Evolutionary conservation across 2,329 filamentous ascomycete species (phyloP).

Genomic region (Hansfordia pulvinata): DNA sequence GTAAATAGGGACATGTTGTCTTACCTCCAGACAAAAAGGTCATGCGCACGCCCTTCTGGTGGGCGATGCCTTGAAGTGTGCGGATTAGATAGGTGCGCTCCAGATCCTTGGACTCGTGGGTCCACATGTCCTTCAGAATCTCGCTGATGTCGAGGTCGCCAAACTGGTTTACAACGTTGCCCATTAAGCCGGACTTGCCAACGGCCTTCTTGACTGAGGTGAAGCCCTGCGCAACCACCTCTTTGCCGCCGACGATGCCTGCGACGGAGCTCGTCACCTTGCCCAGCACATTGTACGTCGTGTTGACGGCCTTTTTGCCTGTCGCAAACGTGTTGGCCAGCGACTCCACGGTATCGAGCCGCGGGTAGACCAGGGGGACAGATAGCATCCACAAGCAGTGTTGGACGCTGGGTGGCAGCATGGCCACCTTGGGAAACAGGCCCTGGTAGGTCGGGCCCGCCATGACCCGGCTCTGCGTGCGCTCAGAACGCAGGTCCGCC

Average conservation of each 20-base stretch:
- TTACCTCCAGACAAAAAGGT: constrained; percentile 84
- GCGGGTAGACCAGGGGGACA: constrained; percentile 80
- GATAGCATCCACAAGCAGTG: constrained; percentile 96
- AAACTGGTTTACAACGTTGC: constrained; percentile 87
- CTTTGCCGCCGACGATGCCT: constrained; percentile 88
- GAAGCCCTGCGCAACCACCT: constrained; percentile 84
- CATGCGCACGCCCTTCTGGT: constrained; percentile 92
- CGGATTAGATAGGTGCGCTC: constrained; percentile 94
- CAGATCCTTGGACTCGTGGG: constrained; percentile 92
- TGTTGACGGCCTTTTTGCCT: constrained; percentile 92
- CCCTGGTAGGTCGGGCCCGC: constrained; percentile 95
- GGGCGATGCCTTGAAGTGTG: constrained; percentile 86
- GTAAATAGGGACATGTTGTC: constrained; percentile 10
- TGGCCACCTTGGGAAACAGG: constrained; percentile 88
- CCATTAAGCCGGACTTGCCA: constrained; percentile 91
- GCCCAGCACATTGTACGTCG: constrained; percentile 89
- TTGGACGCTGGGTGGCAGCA: constrained; percentile 81
- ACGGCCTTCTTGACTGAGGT: constrained; percentile 92
- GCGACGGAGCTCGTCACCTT: constrained; percentile 93
- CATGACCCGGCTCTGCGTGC: constrained; percentile 83
- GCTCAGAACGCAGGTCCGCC: constrained; percentile 81
- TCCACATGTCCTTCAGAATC: constrained; percentile 94
- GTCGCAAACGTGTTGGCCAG: constrained; percentile 84
- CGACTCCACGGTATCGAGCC: constrained; percentile 82
- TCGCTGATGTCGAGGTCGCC: constrained; percentile 91